phyloP scores from a whole-genome alignment of 2,329 filamentous ascomycete species.

The Xylariaceae sp. region DNA sequence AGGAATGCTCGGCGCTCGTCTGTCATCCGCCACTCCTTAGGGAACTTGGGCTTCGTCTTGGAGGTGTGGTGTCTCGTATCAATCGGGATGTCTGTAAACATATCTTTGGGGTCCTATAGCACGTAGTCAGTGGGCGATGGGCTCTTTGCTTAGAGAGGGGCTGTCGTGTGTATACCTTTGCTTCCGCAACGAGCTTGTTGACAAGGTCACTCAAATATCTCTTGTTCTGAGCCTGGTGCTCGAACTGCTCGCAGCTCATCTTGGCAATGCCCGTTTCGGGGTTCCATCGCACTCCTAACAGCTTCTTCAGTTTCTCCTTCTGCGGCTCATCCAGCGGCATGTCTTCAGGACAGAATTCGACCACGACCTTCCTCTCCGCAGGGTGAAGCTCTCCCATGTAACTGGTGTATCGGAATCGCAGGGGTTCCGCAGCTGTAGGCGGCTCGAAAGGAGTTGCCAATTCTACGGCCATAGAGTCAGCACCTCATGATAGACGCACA shows the following conservation, averaged over 20 bases:
- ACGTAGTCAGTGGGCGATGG: slow-evolving; percentile 7
- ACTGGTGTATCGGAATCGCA: slow-evolving; percentile 93
- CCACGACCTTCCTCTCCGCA: slow-evolving; percentile 86
- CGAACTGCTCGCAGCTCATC: slow-evolving; percentile 86
- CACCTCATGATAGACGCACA: background rate
- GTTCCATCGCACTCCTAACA: slow-evolving; percentile 82
- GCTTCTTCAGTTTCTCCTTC: slow-evolving; percentile 76
- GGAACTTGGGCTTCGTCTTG: slow-evolving; percentile 66
- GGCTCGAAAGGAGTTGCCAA: slow-evolving; percentile 75
- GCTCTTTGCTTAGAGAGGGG: background rate
- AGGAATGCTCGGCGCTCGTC: slow-evolving; percentile 61
- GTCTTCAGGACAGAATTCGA: slow-evolving; percentile 77
- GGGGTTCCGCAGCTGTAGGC: slow-evolving; percentile 61
- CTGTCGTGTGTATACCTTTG: slow-evolving; percentile 48
- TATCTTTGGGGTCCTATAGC: slow-evolving; percentile 62
- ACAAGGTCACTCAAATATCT: slow-evolving; percentile 81
- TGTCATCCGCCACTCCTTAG: slow-evolving; percentile 76
- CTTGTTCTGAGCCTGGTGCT: slow-evolving; percentile 93
- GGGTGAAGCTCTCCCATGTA: slow-evolving; percentile 95
- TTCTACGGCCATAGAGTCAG: slow-evolving; percentile 46
- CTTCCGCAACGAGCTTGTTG: slow-evolving; percentile 64
- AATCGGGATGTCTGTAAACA: slow-evolving; percentile 82
- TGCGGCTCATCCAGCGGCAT: slow-evolving; percentile 64
- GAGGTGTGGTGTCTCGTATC: slow-evolving; percentile 79
- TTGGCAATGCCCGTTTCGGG: slow-evolving; percentile 74